Percentiles rank a stretch among this genome's conserved stretches.
phyloP scores from a whole-genome alignment of 108 stramenopile species.

The Nitzschia putrida region DNA sequence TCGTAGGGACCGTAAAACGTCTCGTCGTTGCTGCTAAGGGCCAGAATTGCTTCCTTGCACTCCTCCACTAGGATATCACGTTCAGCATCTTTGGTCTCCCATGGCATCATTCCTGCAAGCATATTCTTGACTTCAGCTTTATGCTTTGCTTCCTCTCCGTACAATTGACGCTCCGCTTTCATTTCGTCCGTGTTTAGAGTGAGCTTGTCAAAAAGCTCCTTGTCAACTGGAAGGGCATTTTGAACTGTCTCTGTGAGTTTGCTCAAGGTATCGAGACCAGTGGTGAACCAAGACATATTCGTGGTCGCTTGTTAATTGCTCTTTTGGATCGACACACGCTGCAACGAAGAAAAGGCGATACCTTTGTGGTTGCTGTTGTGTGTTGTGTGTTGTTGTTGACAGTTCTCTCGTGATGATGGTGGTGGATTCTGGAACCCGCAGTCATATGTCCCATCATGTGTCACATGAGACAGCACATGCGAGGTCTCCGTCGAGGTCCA shows the following conservation, averaged over 20 bases:
- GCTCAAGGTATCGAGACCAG: constrained; percentile 18
- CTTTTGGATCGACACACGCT: neutral
- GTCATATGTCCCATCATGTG: too few relatives aligned
- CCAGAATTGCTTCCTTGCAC: constrained; percentile 81
- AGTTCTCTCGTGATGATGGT: too few relatives aligned
- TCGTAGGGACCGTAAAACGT: constrained; percentile 83
- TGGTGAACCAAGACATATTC: constrained; percentile 36
- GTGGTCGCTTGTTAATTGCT: neutral
- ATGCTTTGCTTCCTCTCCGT: constrained; percentile 62
- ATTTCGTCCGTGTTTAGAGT: constrained; percentile 80
- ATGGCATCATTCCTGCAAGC: constrained; percentile 70
- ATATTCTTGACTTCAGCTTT: constrained; percentile 68
- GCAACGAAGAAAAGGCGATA: too few relatives aligned
- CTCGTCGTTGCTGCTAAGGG: constrained; percentile 52
- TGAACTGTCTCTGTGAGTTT: constrained; percentile 36
- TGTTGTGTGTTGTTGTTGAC: too few relatives aligned
- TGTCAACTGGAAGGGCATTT: constrained; percentile 48
- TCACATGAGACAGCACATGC: too few relatives aligned
- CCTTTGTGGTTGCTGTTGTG: too few relatives aligned
- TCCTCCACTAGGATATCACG: constrained; percentile 88
- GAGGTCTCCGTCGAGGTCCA: too few relatives aligned
- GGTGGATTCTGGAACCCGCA: too few relatives aligned
- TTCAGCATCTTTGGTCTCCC: constrained; percentile 83
- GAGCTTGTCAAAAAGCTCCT: constrained; percentile 69
- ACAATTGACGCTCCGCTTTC: constrained; percentile 61